Percentiles rank a stretch among this genome's conserved stretches.
Conservation (phyloP, 352 stramenopile genomes). For the Globisporangium cylindrosporum region DNA sequence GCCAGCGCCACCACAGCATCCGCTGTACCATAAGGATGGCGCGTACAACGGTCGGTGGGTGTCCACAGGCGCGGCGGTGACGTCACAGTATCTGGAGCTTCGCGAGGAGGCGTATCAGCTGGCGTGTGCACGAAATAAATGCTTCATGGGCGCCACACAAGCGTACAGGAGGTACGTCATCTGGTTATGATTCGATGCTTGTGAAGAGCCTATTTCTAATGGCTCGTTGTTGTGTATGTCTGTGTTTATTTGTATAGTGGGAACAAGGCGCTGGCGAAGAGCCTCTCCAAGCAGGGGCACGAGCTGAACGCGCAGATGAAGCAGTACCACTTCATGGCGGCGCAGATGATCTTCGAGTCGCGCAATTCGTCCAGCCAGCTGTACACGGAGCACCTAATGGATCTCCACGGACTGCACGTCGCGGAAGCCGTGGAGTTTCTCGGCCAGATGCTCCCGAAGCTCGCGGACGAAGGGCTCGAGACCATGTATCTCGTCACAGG, state of each 20-base stretch:
- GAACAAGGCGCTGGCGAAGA: slow-evolving; percentile 71
- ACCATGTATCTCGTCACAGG: slow-evolving; percentile 80
- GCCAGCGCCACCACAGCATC: slow-evolving; percentile 25
- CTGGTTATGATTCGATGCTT: background rate
- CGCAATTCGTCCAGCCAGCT: slow-evolving; percentile 75
- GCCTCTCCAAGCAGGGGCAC: slow-evolving; percentile 73
- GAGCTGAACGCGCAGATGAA: slow-evolving; percentile 87
- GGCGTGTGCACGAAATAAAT: slow-evolving; percentile 81
- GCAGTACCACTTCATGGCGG: slow-evolving; percentile 69
- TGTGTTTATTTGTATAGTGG: slow-evolving; percentile 32
- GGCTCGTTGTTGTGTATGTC: background rate
- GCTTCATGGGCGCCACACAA: slow-evolving; percentile 84
- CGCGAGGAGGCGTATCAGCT: slow-evolving; percentile 79
- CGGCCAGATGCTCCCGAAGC: slow-evolving; percentile 61
- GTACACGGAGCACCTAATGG: slow-evolving; percentile 77
- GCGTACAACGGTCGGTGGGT: slow-evolving; percentile 52
- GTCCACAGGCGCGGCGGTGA: slow-evolving; percentile 51
- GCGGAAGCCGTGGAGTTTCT: slow-evolving; percentile 79
- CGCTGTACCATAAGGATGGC: slow-evolving; percentile 62
- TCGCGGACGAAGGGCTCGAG: slow-evolving; percentile 69
- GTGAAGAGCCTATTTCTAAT: background rate
- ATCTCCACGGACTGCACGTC: slow-evolving; percentile 82
- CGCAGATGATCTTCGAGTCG: slow-evolving; percentile 74
- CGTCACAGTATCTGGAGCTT: slow-evolving; percentile 70
- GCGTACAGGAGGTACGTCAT: slow-evolving; percentile 70